phyloP scores from a whole-genome alignment of 306 rosid species.

The Datisca glomerata region DNA sequence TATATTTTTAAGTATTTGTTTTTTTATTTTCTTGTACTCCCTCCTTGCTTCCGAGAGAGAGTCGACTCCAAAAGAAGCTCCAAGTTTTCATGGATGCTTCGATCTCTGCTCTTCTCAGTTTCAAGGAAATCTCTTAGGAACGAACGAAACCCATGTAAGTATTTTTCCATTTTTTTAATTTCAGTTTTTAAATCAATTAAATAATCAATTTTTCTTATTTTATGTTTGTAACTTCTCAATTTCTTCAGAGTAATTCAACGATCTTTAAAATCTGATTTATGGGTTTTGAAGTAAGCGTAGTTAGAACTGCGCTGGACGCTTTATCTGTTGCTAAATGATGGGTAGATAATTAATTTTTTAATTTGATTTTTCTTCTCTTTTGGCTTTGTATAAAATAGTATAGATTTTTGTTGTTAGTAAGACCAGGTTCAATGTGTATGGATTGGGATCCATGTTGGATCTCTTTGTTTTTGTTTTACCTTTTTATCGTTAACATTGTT shows the following conservation, averaged over 20 bases:
- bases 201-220: conserved; percentile 12
- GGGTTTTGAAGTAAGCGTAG: background rate
- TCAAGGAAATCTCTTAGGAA: conserved; percentile 27
- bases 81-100: conserved; percentile 38
- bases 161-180: background rate
- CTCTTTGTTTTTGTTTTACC: conserved; percentile 42
- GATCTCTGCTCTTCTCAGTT: conserved; percentile 33
- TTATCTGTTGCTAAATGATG: background rate
- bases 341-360: background rate
- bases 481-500: conserved; percentile 19
- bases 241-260: background rate
- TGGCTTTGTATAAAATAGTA: background rate
- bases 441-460: conserved; percentile 95
- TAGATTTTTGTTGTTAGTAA: conserved; percentile 16
- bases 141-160: conserved; percentile 66
- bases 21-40: background rate
- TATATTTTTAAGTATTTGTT: conserved; percentile 1
- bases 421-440: conserved; percentile 63
- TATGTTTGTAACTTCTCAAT: conserved; percentile 5
- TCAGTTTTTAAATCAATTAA: background rate
- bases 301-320: background rate
- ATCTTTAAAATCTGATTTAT: background rate
- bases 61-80: conserved; percentile 19
- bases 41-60: background rate
- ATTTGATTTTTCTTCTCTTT: background rate